Conservation (phyloP, 2,329 filamentous ascomycete genomes). For the Westerdykella aurantiaca region DNA sequence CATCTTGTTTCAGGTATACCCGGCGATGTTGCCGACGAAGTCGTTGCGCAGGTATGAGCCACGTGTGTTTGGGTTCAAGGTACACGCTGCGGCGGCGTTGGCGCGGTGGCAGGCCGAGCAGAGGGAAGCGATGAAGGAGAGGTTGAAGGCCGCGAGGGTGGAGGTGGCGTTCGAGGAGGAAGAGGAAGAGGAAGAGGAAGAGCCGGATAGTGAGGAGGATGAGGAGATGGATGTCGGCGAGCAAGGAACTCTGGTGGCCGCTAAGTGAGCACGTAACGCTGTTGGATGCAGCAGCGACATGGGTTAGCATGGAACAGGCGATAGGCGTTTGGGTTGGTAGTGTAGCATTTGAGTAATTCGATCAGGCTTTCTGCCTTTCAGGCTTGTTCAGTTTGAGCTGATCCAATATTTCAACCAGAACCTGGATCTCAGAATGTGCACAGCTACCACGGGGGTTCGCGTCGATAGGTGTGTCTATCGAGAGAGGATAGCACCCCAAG, state of each 20-base stretch:
- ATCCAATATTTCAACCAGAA: too few species aligned
- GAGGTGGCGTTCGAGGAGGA: conserved; percentile 74
- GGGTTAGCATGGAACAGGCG: background rate
- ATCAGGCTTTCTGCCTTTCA: too few species aligned
- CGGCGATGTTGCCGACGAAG: conserved; percentile 80
- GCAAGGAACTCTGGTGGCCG: conserved; percentile 12
- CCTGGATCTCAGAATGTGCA: too few species aligned
- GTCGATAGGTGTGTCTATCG: too few species aligned
- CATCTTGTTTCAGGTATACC: conserved; percentile 98
- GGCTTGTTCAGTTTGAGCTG: too few species aligned
- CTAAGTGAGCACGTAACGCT: too few species aligned
- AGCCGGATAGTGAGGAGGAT: conserved; percentile 47
- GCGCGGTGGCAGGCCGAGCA: conserved; percentile 84
- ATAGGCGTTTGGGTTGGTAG: background rate
- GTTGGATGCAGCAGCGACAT: background rate
- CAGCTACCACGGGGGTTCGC: too few species aligned
- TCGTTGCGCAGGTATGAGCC: conserved; percentile 81
- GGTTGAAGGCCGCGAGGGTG: conserved; percentile 62
- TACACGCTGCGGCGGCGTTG: conserved; percentile 82
- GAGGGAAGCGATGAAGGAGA: conserved; percentile 73
- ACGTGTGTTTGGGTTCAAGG: conserved; percentile 88
- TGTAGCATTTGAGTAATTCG: background rate
- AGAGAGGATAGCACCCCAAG: too few species aligned
- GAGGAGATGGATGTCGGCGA: conserved; percentile 26
- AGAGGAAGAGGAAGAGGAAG: conserved; percentile 54